phyloP scores from a whole-genome alignment of 2,329 filamentous ascomycete species.

The Xylariaceae sp. region DNA sequence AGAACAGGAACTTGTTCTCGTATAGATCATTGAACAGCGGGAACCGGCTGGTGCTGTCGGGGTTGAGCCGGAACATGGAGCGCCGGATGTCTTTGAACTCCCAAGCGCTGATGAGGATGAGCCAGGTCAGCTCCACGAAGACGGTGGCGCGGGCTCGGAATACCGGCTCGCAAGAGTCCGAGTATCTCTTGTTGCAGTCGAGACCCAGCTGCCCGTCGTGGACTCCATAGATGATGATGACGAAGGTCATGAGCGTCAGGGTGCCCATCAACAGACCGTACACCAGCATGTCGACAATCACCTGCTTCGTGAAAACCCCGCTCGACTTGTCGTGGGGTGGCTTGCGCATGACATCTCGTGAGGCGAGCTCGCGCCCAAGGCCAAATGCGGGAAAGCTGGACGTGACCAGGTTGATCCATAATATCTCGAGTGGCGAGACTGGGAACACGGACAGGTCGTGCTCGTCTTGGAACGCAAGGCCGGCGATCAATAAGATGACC shows the following conservation, averaged over 20 bases:
- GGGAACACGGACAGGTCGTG: constrained; percentile 75
- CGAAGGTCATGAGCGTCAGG: constrained; percentile 60
- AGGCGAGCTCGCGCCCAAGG: constrained; percentile 71
- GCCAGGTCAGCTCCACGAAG: constrained; percentile 69
- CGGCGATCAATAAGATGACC: constrained; percentile 73
- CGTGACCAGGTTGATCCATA: constrained; percentile 94
- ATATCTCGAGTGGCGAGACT: constrained; percentile 76
- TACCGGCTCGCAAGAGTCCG: constrained; percentile 51
- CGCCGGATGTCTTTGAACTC: constrained; percentile 70
- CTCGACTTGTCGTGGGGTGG: constrained; percentile 65
- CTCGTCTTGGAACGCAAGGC: constrained; percentile 72
- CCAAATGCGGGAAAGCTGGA: constrained; percentile 85
- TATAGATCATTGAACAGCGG: constrained; percentile 59
- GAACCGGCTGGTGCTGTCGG: constrained; percentile 44
- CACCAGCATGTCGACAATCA: constrained; percentile 72
- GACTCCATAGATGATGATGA: constrained; percentile 56
- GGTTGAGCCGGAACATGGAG: constrained; percentile 63
- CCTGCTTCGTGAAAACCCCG: constrained; percentile 72
- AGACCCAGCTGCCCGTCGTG: constrained; percentile 51
- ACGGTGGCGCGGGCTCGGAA: constrained; percentile 67
- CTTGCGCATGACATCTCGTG: constrained; percentile 70
- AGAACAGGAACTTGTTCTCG: constrained; percentile 66
- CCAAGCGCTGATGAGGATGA: constrained; percentile 70
- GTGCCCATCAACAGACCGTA: constrained; percentile 75
- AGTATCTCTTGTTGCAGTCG: constrained; percentile 58